phyloP scores from a whole-genome alignment of 768 basidiomycete species.

The Lactarius deliciosus region DNA sequence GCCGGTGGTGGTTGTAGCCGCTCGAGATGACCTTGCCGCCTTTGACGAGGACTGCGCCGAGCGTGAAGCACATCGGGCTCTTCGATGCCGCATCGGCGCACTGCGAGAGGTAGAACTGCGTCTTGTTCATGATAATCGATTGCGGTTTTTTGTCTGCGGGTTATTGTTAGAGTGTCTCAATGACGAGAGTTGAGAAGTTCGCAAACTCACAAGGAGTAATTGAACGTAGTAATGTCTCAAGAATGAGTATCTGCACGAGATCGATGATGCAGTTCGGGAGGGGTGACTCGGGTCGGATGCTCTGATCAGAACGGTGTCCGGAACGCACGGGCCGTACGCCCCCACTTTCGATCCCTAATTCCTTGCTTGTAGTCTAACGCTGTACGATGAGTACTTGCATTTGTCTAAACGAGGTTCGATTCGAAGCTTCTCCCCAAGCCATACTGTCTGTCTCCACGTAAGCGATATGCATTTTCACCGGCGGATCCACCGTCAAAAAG shows the following conservation, averaged over 20 bases:
- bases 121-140: constrained; percentile 43
- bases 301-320: not conserved
- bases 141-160: not conserved
- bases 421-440: no score
- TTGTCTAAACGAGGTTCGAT: no score
- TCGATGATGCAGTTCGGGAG: not conserved
- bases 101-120: constrained; percentile 51
- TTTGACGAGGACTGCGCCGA: constrained; percentile 51
- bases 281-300: not conserved
- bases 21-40: constrained; percentile 55
- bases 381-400: no score
- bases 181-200: not conserved
- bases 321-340: not conserved
- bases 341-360: no score
- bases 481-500: no score
- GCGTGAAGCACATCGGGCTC: constrained; percentile 50
- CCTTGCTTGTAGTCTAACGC: no score
- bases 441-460: no score
- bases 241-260: not conserved
- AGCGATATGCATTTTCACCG: no score
- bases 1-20: constrained; percentile 54
- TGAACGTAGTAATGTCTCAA: not conserved
- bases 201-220: not conserved
- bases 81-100: constrained; percentile 50
- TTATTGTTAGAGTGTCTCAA: not conserved